phyloP scores from a whole-genome alignment of 169 alveolate genomes.

The Perkinsus olseni region DNA sequence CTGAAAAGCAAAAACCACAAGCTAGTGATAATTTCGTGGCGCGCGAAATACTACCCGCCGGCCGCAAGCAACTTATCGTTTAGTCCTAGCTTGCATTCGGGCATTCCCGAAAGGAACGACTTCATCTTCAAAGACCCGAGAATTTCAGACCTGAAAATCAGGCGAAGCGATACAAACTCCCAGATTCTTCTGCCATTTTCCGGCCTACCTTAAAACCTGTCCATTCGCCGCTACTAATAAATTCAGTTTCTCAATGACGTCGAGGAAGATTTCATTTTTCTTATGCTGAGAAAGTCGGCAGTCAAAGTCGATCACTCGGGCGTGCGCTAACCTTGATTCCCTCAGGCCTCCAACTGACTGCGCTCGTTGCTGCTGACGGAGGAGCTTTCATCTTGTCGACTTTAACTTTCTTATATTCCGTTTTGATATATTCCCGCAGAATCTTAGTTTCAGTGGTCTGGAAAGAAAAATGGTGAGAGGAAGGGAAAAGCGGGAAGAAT shows the following conservation, averaged over 20 bases:
- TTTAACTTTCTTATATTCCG: constrained; percentile 72
- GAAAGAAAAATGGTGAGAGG: no score
- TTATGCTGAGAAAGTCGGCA: constrained; percentile 51
- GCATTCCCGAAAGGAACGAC: constrained; percentile 96
- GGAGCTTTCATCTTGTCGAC: constrained; percentile 8
- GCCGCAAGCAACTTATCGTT: constrained; percentile 84
- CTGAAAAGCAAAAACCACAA: constrained; percentile 27
- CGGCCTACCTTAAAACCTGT: constrained; percentile 11
- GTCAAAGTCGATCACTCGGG: no score
- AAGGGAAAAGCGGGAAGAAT: no score
- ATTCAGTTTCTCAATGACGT: constrained; percentile 94
- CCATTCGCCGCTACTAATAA: constrained; percentile 67
- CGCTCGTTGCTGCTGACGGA: constrained; percentile 84
- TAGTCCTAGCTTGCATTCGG: constrained; percentile 93
- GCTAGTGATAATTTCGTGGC: background rate
- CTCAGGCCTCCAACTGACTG: constrained; percentile 85
- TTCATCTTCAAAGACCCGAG: constrained; percentile 92
- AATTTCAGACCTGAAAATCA: constrained; percentile 91
- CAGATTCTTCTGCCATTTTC: background rate
- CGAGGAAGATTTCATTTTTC: constrained; percentile 96
- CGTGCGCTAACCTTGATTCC: constrained; percentile 70
- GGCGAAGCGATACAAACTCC: constrained; percentile 55
- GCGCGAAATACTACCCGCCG: constrained; percentile 23
- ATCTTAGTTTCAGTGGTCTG: constrained; percentile 58
- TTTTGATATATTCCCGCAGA: constrained; percentile 82